Evolutionary conservation across 805 yeast genomes (phyloP).

Genomic region (Diddensiella transvaalensis): DNA sequence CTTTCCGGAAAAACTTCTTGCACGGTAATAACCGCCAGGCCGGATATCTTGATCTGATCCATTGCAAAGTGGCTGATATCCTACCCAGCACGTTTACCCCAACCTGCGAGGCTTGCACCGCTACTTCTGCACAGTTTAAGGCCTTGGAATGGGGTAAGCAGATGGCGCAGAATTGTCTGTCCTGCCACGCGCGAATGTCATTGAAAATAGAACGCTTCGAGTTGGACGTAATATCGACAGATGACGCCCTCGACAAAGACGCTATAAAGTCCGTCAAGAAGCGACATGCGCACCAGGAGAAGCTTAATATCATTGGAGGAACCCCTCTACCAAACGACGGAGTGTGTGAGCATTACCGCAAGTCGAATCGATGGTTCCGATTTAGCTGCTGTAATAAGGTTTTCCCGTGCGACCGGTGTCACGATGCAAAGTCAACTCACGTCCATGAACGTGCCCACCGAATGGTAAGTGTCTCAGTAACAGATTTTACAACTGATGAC

Average conservation of each 20-base stretch:
- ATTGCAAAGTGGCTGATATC: constrained; percentile 36
- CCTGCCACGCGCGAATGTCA: constrained; percentile 36
- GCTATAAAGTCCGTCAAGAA: constrained; percentile 16
- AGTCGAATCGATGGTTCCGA: constrained; percentile 42
- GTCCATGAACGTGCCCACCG: constrained; percentile 36
- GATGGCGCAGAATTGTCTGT: constrained; percentile 32
- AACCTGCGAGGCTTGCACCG: constrained; percentile 36
- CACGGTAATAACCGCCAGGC: constrained; percentile 31
- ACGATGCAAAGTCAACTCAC: constrained; percentile 37
- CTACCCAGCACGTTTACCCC: constrained; percentile 36
- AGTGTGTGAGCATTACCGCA: constrained; percentile 39
- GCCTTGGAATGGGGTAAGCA: constrained; percentile 34
- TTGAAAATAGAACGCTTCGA: constrained; percentile 33
- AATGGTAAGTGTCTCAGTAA: constrained; percentile 29
- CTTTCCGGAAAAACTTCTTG: constrained; percentile 37
- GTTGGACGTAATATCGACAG: constrained; percentile 30
- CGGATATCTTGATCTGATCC: constrained; percentile 39
- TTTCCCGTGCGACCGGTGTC: constrained; percentile 42
- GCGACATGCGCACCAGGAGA: constrained; percentile 23
- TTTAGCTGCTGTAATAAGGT: constrained; percentile 42
- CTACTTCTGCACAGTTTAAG: constrained; percentile 28
- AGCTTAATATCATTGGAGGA: constrained; percentile 35
- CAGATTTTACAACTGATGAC: no score
- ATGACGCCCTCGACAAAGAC: constrained; percentile 27
- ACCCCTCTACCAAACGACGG: constrained; percentile 39